Conservation (phyloP, 768 basidiomycete genomes). For the Leccinum longicurvipes region DNA sequence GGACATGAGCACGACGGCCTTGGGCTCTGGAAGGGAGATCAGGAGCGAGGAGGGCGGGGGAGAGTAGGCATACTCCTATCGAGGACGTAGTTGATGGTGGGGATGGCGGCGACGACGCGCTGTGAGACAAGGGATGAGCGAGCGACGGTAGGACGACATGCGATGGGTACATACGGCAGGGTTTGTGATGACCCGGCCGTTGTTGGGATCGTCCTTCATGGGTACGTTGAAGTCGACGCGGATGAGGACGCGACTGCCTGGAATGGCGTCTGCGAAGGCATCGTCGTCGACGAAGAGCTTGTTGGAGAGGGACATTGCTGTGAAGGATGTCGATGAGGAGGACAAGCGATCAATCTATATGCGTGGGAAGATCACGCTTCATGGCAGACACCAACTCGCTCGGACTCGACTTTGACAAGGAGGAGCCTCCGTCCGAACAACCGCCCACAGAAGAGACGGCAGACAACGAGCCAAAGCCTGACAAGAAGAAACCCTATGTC, state of each 20-base stretch:
- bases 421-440: slow-evolving; percentile 1
- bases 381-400: slow-evolving; percentile 60
- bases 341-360: too few relatives aligned
- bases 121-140: slow-evolving; percentile 32
- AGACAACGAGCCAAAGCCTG: slow-evolving; percentile 27
- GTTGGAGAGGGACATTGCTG: slow-evolving; percentile 87
- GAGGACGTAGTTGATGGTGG: slow-evolving; percentile 91
- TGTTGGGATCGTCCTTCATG: slow-evolving; percentile 63
- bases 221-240: slow-evolving; percentile 97
- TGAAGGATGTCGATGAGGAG: too few relatives aligned
- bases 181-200: slow-evolving; percentile 93
- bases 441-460: slow-evolving; percentile 5
- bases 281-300: slow-evolving; percentile 93
- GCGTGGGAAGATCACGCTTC: slow-evolving; percentile 24
- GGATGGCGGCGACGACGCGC: slow-evolving; percentile 96
- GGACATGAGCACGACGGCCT: slow-evolving; percentile 90
- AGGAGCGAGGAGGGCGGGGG: not conserved
- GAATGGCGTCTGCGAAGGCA: slow-evolving; percentile 50
- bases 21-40: slow-evolving; percentile 52
- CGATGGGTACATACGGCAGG: slow-evolving; percentile 68
- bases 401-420: slow-evolving; percentile 63
- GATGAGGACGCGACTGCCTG: slow-evolving; percentile 85
- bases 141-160: not conserved
- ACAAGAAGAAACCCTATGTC: slow-evolving; percentile 72
- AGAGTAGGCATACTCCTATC: slow-evolving; percentile 57